phyloP scores from a whole-genome alignment of 306 rosid species.

The Leucaena leucocephala region DNA sequence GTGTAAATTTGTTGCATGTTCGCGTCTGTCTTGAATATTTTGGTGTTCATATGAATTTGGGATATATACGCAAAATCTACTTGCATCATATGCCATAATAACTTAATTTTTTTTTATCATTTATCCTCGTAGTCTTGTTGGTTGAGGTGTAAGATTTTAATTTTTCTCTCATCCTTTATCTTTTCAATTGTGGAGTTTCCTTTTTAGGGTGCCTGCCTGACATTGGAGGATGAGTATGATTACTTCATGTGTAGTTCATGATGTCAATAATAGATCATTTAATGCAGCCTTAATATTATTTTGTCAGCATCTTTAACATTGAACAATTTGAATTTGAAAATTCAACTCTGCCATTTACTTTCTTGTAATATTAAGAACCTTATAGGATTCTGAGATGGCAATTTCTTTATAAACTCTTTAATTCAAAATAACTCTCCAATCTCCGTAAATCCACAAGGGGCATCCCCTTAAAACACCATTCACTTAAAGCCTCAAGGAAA shows the following conservation, averaged over 20 bases:
- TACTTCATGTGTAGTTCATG: not conserved
- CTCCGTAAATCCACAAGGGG: not conserved
- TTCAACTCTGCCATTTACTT: not conserved
- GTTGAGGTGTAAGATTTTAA: not conserved
- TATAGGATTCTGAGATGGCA: not conserved
- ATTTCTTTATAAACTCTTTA: not conserved
- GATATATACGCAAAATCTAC: not conserved
- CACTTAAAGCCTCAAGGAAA: not conserved
- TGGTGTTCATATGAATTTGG: constrained; percentile 13
- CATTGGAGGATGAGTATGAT: not conserved
- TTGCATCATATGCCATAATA: not conserved
- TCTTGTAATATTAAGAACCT: not conserved
- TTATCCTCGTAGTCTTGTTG: not conserved
- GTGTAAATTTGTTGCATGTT: constrained; percentile 28
- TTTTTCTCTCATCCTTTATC: not conserved
- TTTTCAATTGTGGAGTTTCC: not conserved
- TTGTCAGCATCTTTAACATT: not conserved
- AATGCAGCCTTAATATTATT: not conserved
- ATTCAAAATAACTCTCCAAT: not conserved
- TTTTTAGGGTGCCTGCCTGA: not conserved
- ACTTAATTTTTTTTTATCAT: not conserved
- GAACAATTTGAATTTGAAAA: not conserved
- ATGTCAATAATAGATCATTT: not conserved
- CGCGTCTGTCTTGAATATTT: constrained; percentile 17
- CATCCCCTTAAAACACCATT: not conserved